A percentile compares a stretch with the other conserved stretches of the same genome.
These are phyloP conservation scores for Collariella sp. DNA, from an alignment of 495 filamentous ascomycete species.

Conservation along the genomic window DNA sequence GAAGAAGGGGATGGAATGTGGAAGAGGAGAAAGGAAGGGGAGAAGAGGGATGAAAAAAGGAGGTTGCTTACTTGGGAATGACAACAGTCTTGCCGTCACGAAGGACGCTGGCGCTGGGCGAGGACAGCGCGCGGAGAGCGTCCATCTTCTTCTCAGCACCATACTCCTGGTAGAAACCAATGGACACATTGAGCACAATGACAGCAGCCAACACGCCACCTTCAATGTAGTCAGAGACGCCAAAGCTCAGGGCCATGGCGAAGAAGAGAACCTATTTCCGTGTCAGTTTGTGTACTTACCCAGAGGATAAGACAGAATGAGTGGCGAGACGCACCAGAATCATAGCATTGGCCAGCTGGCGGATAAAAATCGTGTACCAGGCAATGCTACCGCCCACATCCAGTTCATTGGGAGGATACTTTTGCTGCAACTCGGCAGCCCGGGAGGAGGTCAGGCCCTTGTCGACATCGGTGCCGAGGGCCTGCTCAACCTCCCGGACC, in stretches of 20 bases:
- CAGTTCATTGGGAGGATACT: conserved; percentile 54
- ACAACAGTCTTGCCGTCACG: conserved; percentile 58
- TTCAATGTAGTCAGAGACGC: conserved; percentile 71
- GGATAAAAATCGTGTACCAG: conserved; percentile 58
- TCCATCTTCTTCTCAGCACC: conserved; percentile 82
- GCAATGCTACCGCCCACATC: conserved; percentile 51
- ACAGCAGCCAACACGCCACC: conserved; percentile 75
- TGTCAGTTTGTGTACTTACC: conserved; percentile 13
- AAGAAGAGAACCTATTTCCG: conserved; percentile 61
- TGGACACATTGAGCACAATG: conserved; percentile 71
- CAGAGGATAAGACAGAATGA: background rate
- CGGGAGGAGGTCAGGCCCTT: conserved; percentile 46
- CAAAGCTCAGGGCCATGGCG: conserved; percentile 77
- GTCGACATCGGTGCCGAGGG: conserved; percentile 48
- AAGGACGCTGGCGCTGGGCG: conserved; percentile 68
- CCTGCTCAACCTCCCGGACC: conserved; percentile 42
- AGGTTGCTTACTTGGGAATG: conserved; percentile 47
- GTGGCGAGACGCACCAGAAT: conserved; percentile 44
- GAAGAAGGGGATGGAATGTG: background rate
- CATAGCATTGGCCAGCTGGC: conserved; percentile 61
- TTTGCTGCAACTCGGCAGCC: conserved; percentile 40
- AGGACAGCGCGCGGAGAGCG: conserved; percentile 64
- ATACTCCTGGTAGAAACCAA: conserved; percentile 76
- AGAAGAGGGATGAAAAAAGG: background rate
- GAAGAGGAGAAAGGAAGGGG: background rate